phyloP scores from a whole-genome alignment of 2,329 filamentous ascomycete species.

The Thermothelomyces thermophilus region DNA sequence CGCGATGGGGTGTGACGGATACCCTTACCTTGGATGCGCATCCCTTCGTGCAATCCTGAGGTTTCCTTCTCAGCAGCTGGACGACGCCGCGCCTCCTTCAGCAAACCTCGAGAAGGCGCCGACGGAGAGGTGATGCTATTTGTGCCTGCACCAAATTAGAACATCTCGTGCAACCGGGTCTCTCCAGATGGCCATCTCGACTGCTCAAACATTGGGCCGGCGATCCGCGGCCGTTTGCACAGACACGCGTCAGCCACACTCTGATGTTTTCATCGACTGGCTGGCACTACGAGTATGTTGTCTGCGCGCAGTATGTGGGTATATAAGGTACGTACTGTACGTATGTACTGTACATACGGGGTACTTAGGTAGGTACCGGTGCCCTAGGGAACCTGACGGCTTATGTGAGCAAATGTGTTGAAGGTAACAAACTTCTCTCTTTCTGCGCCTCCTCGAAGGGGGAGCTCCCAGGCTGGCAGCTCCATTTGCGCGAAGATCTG shows the following conservation, averaged over 20 bases:
- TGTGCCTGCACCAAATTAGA: background rate
- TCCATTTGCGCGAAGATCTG: too few species aligned
- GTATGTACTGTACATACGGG: too few species aligned
- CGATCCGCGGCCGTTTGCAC: background rate
- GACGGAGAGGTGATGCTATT: background rate
- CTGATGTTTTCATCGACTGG: conserved; percentile 1
- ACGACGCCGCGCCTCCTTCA: background rate
- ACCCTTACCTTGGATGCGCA: too few species aligned
- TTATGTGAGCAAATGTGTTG: background rate
- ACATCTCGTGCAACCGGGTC: background rate
- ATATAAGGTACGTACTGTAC: too few species aligned
- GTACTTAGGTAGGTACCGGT: too few species aligned
- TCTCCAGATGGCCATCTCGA: background rate
- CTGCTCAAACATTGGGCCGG: background rate
- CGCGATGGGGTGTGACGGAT: too few species aligned
- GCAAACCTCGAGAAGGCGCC: background rate
- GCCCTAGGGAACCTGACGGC: background rate
- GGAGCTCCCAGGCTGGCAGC: too few species aligned
- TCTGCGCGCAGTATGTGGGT: too few species aligned
- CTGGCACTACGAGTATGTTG: too few species aligned
- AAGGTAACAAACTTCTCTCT: background rate
- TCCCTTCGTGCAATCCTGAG: too few species aligned
- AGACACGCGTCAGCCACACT: background rate
- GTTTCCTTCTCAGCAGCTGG: background rate
- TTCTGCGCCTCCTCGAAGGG: too few species aligned